phyloP scores from a whole-genome alignment of 495 filamentous ascomycete genomes.

The Sordaria brevicollis region DNA sequence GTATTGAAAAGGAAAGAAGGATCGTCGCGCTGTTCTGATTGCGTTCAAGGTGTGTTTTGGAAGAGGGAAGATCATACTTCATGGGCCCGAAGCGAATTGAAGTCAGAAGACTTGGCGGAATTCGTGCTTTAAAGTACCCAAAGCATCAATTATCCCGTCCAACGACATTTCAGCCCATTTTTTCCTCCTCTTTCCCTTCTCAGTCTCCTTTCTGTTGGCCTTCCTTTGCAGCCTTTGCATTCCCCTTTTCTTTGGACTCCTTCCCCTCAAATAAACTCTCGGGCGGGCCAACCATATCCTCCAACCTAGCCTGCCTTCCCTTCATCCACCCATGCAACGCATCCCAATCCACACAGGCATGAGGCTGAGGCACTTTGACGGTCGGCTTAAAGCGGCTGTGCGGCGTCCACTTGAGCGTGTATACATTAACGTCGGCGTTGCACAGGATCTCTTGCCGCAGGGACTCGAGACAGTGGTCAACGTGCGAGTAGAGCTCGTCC shows the following conservation, averaged over 20 bases:
- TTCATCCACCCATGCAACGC: constrained; percentile 18
- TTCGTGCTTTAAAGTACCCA: no score
- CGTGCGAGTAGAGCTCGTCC: constrained; percentile 6
- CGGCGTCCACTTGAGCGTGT: constrained; percentile 10
- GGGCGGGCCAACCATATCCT: constrained; percentile 8
- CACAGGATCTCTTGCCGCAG: constrained; percentile 8
- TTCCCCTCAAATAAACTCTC: constrained; percentile 1
- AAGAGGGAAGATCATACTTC: background rate
- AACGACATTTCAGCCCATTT: background rate
- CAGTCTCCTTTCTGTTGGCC: background rate
- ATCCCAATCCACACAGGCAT: constrained; percentile 26
- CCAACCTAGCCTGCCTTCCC: constrained; percentile 12
- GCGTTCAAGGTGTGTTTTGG: background rate
- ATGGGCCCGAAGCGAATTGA: background rate
- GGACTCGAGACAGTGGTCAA: constrained; percentile 16
- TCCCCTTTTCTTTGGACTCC: background rate
- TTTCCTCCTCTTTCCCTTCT: background rate
- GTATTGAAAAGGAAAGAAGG: background rate
- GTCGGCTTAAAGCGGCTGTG: constrained; percentile 7
- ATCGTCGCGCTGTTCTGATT: background rate
- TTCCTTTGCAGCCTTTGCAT: background rate
- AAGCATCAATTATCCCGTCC: background rate
- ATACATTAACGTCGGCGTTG: constrained; percentile 6
- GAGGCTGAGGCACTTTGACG: constrained; percentile 6
- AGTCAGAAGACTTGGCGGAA: no score